A percentile compares a stretch with the other conserved stretches of the same genome.
These are phyloP conservation scores for Litsea cubeba DNA, from an alignment of 164 flowering plant genomes.

Conservation along the genomic window DNA sequence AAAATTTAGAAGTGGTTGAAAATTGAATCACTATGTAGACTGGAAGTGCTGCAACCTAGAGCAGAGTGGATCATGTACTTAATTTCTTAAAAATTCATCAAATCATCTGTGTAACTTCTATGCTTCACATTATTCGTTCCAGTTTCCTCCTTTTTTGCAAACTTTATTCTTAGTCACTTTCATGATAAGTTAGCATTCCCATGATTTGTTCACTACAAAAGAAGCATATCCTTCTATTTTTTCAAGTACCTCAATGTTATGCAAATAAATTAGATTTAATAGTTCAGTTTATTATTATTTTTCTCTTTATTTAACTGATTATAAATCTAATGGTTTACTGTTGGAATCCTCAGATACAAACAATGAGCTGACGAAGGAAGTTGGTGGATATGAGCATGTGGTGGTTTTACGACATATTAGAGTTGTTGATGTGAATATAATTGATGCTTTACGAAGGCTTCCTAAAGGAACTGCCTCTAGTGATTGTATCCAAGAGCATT, in stretches of 20 bases:
- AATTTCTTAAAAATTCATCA: too few species aligned
- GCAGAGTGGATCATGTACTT: background rate
- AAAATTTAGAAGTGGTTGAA: background rate
- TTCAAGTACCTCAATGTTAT: background rate
- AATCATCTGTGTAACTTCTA: too few species aligned
- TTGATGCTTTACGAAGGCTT: conserved; percentile 53
- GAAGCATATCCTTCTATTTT: background rate
- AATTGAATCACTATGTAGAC: background rate
- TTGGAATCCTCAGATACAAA: conserved; percentile 55
- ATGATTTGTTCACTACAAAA: too few species aligned
- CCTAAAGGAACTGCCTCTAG: conserved; percentile 77
- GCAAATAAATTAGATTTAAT: background rate
- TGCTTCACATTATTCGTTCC: background rate
- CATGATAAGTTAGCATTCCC: background rate
- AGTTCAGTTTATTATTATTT: background rate
- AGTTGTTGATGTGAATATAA: conserved; percentile 70
- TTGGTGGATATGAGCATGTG: conserved; percentile 93
- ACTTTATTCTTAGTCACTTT: background rate
- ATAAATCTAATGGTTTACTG: conserved; percentile 2
- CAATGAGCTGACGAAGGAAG: conserved; percentile 78
- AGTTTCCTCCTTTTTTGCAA: background rate
- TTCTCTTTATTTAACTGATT: background rate
- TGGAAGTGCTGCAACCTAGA: background rate
- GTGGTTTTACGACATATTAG: conserved; percentile 50
- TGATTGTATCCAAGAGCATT: conserved; percentile 74